Evolutionary conservation across 495 filamentous ascomycete species (phyloP).

Genomic region (Elasticomyces elasticus): DNA sequence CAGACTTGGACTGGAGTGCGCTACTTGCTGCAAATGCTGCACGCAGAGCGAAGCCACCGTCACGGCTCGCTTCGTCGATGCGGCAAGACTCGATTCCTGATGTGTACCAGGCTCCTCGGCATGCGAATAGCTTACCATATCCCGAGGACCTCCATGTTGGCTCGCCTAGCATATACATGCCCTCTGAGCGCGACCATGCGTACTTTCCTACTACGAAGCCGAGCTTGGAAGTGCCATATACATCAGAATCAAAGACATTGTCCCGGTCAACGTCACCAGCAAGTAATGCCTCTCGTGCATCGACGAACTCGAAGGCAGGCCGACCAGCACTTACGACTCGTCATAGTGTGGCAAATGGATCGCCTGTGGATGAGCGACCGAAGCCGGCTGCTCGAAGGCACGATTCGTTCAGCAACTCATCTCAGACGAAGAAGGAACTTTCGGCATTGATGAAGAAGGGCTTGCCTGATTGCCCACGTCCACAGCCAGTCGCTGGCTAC

Average conservation of each 20-base stretch:
- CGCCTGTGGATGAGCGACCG: constrained; percentile 1
- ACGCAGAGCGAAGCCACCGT: constrained; percentile 12
- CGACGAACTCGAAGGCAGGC: neutral
- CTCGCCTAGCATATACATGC: constrained; percentile 13
- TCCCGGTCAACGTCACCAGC: constrained; percentile 8
- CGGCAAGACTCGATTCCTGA: constrained; percentile 15
- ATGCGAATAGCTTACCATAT: constrained; percentile 11
- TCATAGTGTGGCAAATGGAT: constrained; percentile 10
- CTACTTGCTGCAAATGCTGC: constrained; percentile 19
- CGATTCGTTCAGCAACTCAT: constrained; percentile 5
- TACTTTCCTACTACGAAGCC: constrained; percentile 5
- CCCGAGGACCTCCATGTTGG: constrained; percentile 9
- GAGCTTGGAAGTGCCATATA: neutral
- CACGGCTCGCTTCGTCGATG: constrained; percentile 13
- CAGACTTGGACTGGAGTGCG: constrained; percentile 19
- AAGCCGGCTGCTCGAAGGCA: neutral
- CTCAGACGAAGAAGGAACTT: constrained; percentile 19
- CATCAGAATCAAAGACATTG: constrained; percentile 1
- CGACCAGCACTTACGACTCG: constrained; percentile 12
- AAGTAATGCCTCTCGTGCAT: neutral
- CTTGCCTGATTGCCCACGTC: constrained; percentile 47
- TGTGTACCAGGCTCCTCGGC: neutral
- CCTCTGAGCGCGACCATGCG: constrained; percentile 12
- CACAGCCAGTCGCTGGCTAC: constrained; percentile 38
- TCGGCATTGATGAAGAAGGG: constrained; percentile 15